These are phyloP conservation scores for Pezicula neosporulosa DNA, from an alignment of 2,329 filamentous ascomycete genomes.

Conservation along the genomic window DNA sequence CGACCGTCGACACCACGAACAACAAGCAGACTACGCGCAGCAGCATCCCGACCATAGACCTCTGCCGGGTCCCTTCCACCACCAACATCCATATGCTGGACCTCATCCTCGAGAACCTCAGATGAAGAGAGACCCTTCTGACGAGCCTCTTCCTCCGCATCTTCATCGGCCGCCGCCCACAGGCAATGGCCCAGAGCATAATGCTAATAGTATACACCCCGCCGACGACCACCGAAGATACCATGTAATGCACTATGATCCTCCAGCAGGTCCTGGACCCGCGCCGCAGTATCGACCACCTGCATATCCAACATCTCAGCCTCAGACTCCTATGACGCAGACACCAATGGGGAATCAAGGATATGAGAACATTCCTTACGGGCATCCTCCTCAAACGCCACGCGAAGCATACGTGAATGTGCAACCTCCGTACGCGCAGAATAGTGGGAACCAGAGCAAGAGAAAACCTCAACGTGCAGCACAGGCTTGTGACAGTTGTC, in stretches of 20 bases:
- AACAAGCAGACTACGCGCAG: conserved; percentile 43
- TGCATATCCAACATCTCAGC: not conserved
- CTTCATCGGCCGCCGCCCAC: conserved; percentile 34
- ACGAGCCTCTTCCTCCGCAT: conserved; percentile 30
- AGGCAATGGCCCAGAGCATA: conserved; percentile 21
- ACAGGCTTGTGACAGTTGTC: conserved; percentile 87
- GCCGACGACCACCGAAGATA: conserved; percentile 20
- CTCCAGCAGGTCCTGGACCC: conserved; percentile 9
- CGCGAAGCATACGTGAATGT: conserved; percentile 15
- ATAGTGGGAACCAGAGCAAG: conserved; percentile 5
- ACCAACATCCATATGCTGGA: conserved; percentile 28
- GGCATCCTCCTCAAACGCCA: conserved; percentile 10
- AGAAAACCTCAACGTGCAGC: conserved; percentile 27
- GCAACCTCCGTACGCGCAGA: conserved; percentile 2
- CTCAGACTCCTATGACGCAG: conserved; percentile 23
- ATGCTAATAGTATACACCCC: conserved; percentile 18
- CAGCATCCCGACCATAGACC: conserved; percentile 37
- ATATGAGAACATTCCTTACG: conserved; percentile 1
- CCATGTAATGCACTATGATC: conserved; percentile 13
- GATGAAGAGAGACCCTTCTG: conserved; percentile 50
- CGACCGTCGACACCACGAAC: conserved; percentile 55
- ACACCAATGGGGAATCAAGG: conserved; percentile 13
- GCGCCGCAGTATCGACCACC: not conserved
- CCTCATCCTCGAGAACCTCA: conserved; percentile 25
- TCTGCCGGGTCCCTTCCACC: conserved; percentile 22